Evolutionary conservation across 805 yeast species (phyloP), one percentile per base, ranked within the genome.

Genomic region (Yamadazyma paraphyllophila): DNA sequence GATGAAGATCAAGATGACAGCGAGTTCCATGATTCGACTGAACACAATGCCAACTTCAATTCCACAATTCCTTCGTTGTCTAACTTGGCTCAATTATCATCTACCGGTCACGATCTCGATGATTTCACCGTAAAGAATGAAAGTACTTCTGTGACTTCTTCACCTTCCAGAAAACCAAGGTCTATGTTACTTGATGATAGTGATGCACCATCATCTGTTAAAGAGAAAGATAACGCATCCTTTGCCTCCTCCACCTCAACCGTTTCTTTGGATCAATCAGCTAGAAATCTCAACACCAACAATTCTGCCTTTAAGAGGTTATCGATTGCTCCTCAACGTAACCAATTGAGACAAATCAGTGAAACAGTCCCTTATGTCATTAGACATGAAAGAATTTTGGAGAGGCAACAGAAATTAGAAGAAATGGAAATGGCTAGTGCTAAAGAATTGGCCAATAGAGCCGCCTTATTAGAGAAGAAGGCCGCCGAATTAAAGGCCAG

Each of bases 291-390:
- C 39, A 55, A 58, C 43, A 50, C 60, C 13, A 59, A 52, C 34
- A 61, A 61, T 44, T 46, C 66, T n/a, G 62, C 66, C 38, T 71
- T 71, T 60, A 71, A 71, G 63, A 60, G 77, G 47, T 57, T 67
- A 55, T 66, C 73, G 7, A 71, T 71, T 56, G 76, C 67, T 2
- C 77, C 76, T 4, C 76, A 72, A 54, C 77, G 88, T 51, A 74
- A 74, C 52, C 87, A 85, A 63, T 68, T 87, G 52, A 74, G 95
- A 59, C 86, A 83, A 58, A 81, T 87, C 45, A 83, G 90, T 36
- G 92, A 85, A 59, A 87, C 94, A 1, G 88, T 87, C 17, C 95
- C 95, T n/a, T 87, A 87, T 55, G 84, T 85, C 29, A 68, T 87
- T 50, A 78, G 88, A 60, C 92, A 86, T 62, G 92, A 87, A 63